These are phyloP conservation scores for Fallopia convolvulus DNA, from an alignment of 148 eudicot genomes.

Conservation along the genomic window DNA sequence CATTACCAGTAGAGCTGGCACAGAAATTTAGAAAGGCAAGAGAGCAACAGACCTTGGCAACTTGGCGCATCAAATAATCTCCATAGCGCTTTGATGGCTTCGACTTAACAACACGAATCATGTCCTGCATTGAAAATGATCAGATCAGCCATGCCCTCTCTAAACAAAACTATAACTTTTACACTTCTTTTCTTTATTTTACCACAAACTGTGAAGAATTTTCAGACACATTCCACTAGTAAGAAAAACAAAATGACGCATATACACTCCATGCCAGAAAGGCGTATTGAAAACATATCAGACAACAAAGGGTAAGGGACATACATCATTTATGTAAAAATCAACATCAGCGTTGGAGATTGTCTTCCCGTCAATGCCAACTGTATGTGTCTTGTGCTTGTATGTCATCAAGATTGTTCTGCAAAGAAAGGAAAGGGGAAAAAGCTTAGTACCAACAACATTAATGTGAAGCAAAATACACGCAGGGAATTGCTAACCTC, in stretches of 20 bases:
- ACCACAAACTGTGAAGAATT: neutral
- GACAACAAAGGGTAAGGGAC: constrained; percentile 21
- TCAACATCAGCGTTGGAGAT: constrained; percentile 85
- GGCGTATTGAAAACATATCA: neutral
- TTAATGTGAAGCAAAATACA: constrained; percentile 3
- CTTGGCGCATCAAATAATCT: constrained; percentile 87
- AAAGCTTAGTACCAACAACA: neutral
- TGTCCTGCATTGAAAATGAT: constrained; percentile 44
- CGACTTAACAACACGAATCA: constrained; percentile 58
- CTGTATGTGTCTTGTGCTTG: constrained; percentile 93
- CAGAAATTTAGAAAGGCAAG: neutral
- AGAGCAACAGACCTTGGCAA: constrained; percentile 56
- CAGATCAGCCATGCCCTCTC: neutral
- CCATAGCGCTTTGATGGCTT: constrained; percentile 78
- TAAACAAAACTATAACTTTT: neutral
- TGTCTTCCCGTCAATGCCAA: constrained; percentile 65
- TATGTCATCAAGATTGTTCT: constrained; percentile 94
- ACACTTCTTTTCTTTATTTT: neutral
- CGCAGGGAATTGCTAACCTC: constrained; percentile 35
- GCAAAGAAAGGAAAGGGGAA: constrained; percentile 12
- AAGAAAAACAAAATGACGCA: neutral
- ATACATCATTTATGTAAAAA: constrained; percentile 82
- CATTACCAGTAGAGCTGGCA: neutral
- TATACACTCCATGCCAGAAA: neutral
- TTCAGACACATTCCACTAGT: too few relatives aligned